phyloP scores from a whole-genome alignment of 2,329 filamentous ascomycete genomes.

The Massarina eburnea region DNA sequence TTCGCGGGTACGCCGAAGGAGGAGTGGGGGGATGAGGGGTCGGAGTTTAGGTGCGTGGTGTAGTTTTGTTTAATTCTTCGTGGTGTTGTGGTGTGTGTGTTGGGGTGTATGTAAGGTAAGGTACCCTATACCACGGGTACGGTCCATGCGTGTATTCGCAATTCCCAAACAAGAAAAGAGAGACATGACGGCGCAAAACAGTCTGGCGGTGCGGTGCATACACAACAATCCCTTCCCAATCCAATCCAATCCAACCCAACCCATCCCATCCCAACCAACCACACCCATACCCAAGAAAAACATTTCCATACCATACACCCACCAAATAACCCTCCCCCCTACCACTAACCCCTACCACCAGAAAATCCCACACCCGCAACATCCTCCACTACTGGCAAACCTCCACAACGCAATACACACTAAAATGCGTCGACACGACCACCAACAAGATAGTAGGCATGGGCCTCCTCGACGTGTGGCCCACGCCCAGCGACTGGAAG shows the following conservation, averaged over 20 bases:
- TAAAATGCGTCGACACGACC: constrained; percentile 51
- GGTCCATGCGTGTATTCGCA: too few species aligned
- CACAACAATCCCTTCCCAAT: neutral
- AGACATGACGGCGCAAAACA: too few species aligned
- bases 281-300: too few species aligned
- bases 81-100: too few species aligned
- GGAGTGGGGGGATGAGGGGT: constrained; percentile 21
- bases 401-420: constrained; percentile 48
- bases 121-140: too few species aligned
- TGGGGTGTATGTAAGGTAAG: too few species aligned
- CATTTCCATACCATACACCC: too few species aligned
- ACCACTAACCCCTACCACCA: too few species aligned
- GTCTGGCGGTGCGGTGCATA: too few species aligned
- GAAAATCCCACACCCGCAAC: constrained; percentile 47
- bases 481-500: constrained; percentile 47
- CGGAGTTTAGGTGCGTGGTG: constrained; percentile 22
- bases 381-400: constrained; percentile 46
- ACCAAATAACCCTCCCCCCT: too few species aligned
- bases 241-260: neutral
- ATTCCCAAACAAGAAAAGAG: too few species aligned
- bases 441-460: constrained; percentile 51
- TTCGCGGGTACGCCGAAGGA: constrained; percentile 39
- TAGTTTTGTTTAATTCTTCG: too few species aligned
- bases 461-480: constrained; percentile 50
- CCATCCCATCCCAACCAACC: neutral